Percentiles rank a stretch among this genome's conserved stretches.
Evolutionary conservation across 176 grass and related monocot genomes (phyloP).

Genomic region (Areca catechu): DNA sequence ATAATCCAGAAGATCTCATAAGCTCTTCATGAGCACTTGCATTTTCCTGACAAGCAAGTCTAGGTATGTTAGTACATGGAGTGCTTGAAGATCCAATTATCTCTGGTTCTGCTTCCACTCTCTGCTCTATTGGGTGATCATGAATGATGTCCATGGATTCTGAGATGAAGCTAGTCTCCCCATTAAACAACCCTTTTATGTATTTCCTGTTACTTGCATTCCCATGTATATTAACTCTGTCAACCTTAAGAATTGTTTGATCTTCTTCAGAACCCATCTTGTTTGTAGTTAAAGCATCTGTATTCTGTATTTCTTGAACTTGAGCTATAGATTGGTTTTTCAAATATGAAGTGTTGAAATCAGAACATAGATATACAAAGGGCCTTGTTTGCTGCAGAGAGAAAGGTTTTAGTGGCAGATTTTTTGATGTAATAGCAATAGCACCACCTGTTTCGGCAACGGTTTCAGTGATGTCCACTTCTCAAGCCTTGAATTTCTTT

Average conservation of each 20-base stretch:
- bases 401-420: slow-evolving; percentile 18
- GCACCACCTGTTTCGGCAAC: too few species aligned
- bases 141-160: slow-evolving; percentile 50
- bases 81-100: slow-evolving; percentile 51
- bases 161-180: slow-evolving; percentile 85
- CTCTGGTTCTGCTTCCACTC: slow-evolving; percentile 33
- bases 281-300: slow-evolving; percentile 17
- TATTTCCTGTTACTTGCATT: slow-evolving; percentile 36
- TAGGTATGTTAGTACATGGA: slow-evolving; percentile 28
- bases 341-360: slow-evolving; percentile 3
- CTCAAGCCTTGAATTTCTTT: too few species aligned
- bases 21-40: slow-evolving; percentile 24
- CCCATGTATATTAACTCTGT: slow-evolving; percentile 12
- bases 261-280: slow-evolving; percentile 9
- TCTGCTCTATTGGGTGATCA: slow-evolving; percentile 22
- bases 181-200: slow-evolving; percentile 37
- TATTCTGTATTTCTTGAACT: slow-evolving; percentile 20
- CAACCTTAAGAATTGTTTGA: too few species aligned
- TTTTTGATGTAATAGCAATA: too few species aligned
- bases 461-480: too few species aligned
- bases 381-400: slow-evolving; percentile 26
- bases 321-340: slow-evolving; percentile 27
- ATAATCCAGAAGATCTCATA: slow-evolving; percentile 37
- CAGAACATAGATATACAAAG: too few species aligned
- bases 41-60: slow-evolving; percentile 24